Conservation (phyloP, 805 yeast genomes). For the Candida sonorensis region DNA sequence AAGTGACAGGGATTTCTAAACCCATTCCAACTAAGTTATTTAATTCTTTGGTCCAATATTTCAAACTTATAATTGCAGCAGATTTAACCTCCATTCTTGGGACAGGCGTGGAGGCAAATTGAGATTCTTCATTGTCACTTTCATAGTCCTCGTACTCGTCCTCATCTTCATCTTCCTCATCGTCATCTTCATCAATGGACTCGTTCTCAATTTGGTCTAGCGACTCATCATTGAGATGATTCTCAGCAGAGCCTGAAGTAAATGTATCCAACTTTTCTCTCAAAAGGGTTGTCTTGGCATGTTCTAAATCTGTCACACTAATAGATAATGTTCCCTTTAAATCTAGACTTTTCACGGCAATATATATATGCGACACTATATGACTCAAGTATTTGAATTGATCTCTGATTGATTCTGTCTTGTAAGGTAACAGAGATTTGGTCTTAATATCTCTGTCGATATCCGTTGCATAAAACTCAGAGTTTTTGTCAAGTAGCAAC, state of each 20-base stretch:
- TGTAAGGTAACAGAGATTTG: slow-evolving; percentile 55
- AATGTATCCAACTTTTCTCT: slow-evolving; percentile 28
- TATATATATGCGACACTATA: slow-evolving; percentile 72
- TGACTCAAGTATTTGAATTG: slow-evolving; percentile 70
- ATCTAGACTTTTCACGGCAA: slow-evolving; percentile 70
- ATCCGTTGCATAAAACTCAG: slow-evolving; percentile 19
- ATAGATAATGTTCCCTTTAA: slow-evolving; percentile 63
- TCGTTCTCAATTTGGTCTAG: slow-evolving; percentile 47
- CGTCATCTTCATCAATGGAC: slow-evolving; percentile 34
- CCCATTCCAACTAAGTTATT: slow-evolving; percentile 72
- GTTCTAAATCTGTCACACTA: slow-evolving; percentile 60
- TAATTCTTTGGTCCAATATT: slow-evolving; percentile 85
- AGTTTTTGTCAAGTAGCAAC: slow-evolving; percentile 16
- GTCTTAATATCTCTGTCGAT: slow-evolving; percentile 15
- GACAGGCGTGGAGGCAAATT: slow-evolving; percentile 36
- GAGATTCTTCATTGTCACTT: slow-evolving; percentile 37
- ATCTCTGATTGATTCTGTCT: slow-evolving; percentile 59
- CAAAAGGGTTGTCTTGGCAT: slow-evolving; percentile 18
- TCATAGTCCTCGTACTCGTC: slow-evolving; percentile 31
- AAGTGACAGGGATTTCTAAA: slow-evolving; percentile 64
- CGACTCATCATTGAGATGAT: slow-evolving; percentile 22
- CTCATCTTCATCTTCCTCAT: slow-evolving; percentile 30
- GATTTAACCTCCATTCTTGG: slow-evolving; percentile 59
- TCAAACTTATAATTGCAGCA: slow-evolving; percentile 66
- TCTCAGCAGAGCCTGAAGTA: too few species aligned